Conservation (phyloP, 331 rosid genomes). For the Phaseolus coccineus region DNA sequence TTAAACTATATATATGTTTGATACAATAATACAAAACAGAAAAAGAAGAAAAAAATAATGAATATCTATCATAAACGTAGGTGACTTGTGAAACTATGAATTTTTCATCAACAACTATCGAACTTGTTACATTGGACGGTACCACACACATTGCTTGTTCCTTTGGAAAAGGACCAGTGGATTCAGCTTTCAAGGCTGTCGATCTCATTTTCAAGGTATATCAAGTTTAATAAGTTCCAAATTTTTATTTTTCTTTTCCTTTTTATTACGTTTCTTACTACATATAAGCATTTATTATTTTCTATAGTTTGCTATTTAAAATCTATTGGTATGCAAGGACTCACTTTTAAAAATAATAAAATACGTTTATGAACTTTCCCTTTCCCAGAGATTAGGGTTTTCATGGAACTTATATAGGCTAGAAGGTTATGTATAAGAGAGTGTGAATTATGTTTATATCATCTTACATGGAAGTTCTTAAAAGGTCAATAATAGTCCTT, state of each 20-base stretch:
- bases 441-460: too few relatives aligned
- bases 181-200: constrained; percentile 78
- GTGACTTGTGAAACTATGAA: constrained; percentile 78
- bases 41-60: not conserved
- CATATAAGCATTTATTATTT: not conserved
- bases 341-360: too few relatives aligned
- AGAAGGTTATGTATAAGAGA: too few relatives aligned
- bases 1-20: too few relatives aligned
- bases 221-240: not conserved
- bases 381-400: not conserved
- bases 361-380: not conserved
- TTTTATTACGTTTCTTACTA: not conserved
- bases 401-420: not conserved
- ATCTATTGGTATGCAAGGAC: too few relatives aligned
- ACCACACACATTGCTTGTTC: constrained; percentile 65
- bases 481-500: too few relatives aligned
- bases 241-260: not conserved
- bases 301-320: too few relatives aligned
- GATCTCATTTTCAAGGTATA: constrained; percentile 74
- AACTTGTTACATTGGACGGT: constrained; percentile 59
- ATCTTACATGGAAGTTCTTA: too few relatives aligned
- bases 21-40: not conserved
- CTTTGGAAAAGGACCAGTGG: constrained; percentile 78
- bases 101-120: constrained; percentile 69
- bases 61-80: constrained; percentile 19